Conservation (phyloP, 2,329 filamentous ascomycete genomes). For the Clonostachys solani region DNA sequence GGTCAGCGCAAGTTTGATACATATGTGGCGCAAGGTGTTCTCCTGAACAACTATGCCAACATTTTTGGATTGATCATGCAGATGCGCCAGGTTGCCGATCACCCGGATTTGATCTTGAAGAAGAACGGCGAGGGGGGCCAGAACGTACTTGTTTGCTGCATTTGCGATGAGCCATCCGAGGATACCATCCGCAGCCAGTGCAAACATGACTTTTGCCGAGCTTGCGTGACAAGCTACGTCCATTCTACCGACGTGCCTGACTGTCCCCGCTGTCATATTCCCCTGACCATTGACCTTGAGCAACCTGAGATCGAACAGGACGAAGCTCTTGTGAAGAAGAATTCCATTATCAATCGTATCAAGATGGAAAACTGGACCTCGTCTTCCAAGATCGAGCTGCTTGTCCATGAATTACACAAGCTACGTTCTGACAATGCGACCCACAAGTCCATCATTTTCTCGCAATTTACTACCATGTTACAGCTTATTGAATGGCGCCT, state of each 20-base stretch:
- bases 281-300: constrained; percentile 85
- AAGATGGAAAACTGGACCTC: constrained; percentile 99
- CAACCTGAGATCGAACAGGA: constrained; percentile 95
- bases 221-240: constrained; percentile 51
- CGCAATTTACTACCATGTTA: constrained; percentile 95
- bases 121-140: constrained; percentile 83
- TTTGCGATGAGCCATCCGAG: constrained; percentile 94
- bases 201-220: constrained; percentile 67
- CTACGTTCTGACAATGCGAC: constrained; percentile 89
- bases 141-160: constrained; percentile 86
- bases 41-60: constrained; percentile 97
- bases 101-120: constrained; percentile 89
- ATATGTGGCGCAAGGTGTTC: constrained; percentile 88
- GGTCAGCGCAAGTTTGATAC: constrained; percentile 88
- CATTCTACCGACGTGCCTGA: constrained; percentile 71
- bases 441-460: constrained; percentile 96
- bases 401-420: constrained; percentile 91
- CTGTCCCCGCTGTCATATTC: constrained; percentile 90
- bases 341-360: constrained; percentile 96
- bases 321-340: constrained; percentile 82
- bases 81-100: constrained; percentile 96
- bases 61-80: constrained; percentile 99
- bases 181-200: constrained; percentile 90
- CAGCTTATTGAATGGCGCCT: constrained; percentile 97
- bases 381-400: constrained; percentile 94